These are phyloP conservation scores for Boletus reticuloceps DNA, from an alignment of 768 basidiomycete species.

Conservation along the genomic window DNA sequence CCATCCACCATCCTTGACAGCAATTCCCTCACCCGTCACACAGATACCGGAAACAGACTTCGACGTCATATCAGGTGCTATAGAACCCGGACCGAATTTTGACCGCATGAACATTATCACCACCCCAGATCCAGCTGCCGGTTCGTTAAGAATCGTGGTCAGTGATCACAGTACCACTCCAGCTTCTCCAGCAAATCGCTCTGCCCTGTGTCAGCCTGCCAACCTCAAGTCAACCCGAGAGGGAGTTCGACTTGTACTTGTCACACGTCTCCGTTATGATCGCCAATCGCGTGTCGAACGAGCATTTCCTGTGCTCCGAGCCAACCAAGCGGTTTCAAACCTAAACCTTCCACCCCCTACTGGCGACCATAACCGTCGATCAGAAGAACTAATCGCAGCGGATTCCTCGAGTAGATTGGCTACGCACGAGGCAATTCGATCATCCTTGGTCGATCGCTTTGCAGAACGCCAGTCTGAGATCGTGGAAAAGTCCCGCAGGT, in stretches of 20 bases:
- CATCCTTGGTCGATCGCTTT: slow-evolving; percentile 54
- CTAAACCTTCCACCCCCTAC: slow-evolving; percentile 25
- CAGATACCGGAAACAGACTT: slow-evolving; percentile 15
- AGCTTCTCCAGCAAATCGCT: slow-evolving; percentile 3
- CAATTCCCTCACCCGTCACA: slow-evolving; percentile 10
- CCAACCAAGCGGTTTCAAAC: slow-evolving; percentile 50
- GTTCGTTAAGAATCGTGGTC: slow-evolving; percentile 28
- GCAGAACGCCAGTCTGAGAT: slow-evolving; percentile 48
- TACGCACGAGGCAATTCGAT: slow-evolving; percentile 40
- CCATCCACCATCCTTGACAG: slow-evolving; percentile 11
- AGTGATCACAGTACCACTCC: slow-evolving; percentile 25
- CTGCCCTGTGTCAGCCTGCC: slow-evolving; percentile 11
- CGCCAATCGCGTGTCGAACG: slow-evolving; percentile 60
- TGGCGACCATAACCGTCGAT: slow-evolving; percentile 41
- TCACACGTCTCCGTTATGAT: slow-evolving; percentile 59
- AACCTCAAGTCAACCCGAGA: slow-evolving; percentile 47
- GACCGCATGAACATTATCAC: slow-evolving; percentile 7
- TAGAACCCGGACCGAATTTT: slow-evolving; percentile 5
- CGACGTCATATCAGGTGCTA: slow-evolving; percentile 9
- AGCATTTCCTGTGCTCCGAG: slow-evolving; percentile 58
- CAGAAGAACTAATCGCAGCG: slow-evolving; percentile 46
- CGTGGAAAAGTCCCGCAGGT: slow-evolving; percentile 49
- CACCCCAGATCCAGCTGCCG: slow-evolving; percentile 7
- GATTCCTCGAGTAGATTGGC: slow-evolving; percentile 35
- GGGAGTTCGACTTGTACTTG: slow-evolving; percentile 60